A percentile compares a stretch with the other conserved stretches of the same genome.
Conservation (phyloP, 768 basidiomycete genomes). For the Serendipita vermifera region DNA sequence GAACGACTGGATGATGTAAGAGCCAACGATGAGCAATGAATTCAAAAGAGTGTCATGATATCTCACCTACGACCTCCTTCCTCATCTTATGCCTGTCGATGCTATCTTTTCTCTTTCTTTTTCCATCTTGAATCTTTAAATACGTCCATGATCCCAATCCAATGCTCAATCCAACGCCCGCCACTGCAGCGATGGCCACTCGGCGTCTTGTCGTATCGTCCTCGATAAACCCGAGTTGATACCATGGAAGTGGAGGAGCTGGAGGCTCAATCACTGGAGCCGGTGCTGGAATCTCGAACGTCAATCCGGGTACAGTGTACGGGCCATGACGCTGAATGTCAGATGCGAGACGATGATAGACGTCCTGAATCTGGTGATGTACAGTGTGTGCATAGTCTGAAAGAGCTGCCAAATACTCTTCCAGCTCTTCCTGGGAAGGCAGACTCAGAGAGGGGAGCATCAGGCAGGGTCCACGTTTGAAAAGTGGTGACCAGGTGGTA, state of each 20-base stretch:
- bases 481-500: too few relatives aligned
- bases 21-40: constrained; percentile 10
- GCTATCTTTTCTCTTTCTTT: constrained; percentile 18
- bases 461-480: too few relatives aligned
- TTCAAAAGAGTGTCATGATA: not conserved
- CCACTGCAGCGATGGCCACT: constrained; percentile 33
- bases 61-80: constrained; percentile 33
- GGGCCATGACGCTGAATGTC: constrained; percentile 76
- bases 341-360: constrained; percentile 55
- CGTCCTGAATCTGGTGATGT: constrained; percentile 15
- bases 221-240: constrained; percentile 36
- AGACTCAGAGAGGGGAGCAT: not conserved
- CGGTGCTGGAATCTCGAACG: constrained; percentile 54
- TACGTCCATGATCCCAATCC: constrained; percentile 33
- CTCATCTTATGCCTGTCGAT: constrained; percentile 22
- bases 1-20: constrained; percentile 40
- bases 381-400: constrained; percentile 14
- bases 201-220: constrained; percentile 51
- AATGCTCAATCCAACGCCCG: constrained; percentile 49
- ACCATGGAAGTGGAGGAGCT: constrained; percentile 33
- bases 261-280: constrained; percentile 40
- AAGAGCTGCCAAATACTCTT: constrained; percentile 12
- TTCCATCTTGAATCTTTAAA: constrained; percentile 19
- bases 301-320: constrained; percentile 48
- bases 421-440: constrained; percentile 14